A percentile compares a stretch with the other conserved stretches of the same genome.
phyloP scores from a whole-genome alignment of 1,284 basidiomycete species.

The Tylopilus sp. region DNA sequence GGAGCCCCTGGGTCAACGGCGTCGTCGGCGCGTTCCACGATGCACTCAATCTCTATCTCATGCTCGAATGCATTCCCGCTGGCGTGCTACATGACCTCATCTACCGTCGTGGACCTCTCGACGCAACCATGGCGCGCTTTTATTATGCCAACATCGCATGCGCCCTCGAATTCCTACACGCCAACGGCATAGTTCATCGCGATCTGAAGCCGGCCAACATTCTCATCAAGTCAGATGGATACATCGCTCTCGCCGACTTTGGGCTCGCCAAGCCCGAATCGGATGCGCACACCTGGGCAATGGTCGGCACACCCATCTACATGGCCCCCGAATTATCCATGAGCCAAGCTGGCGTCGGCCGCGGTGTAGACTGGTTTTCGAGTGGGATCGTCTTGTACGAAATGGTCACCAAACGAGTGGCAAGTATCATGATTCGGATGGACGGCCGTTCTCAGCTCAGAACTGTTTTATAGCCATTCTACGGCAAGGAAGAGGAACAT shows the following conservation, averaged over 20 bases:
- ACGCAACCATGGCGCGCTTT: slow-evolving; percentile 38
- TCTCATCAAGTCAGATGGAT: slow-evolving; percentile 57
- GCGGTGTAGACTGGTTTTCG: slow-evolving; percentile 73
- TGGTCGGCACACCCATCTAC: slow-evolving; percentile 65
- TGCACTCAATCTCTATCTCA: slow-evolving; percentile 42
- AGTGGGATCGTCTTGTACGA: slow-evolving; percentile 72
- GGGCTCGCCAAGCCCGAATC: slow-evolving; percentile 52
- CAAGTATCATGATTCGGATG: slow-evolving; percentile 24
- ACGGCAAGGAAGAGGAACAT: slow-evolving; percentile 24
- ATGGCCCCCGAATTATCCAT: slow-evolving; percentile 65
- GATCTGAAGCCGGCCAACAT: slow-evolving; percentile 86
- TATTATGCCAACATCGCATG: slow-evolving; percentile 60
- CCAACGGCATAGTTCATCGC: slow-evolving; percentile 71
- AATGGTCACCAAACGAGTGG: slow-evolving; percentile 59
- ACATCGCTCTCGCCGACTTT: slow-evolving; percentile 71
- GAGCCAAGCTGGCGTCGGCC: slow-evolving; percentile 42
- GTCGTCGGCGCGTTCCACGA: slow-evolving; percentile 45
- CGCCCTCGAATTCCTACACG: slow-evolving; percentile 69
- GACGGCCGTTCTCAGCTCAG: not conserved
- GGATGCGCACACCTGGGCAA: slow-evolving; percentile 12
- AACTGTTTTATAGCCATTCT: slow-evolving; percentile 33
- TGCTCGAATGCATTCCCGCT: slow-evolving; percentile 45
- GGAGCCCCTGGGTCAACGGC: slow-evolving; percentile 50
- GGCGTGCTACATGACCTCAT: slow-evolving; percentile 41
- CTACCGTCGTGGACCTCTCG: slow-evolving; percentile 30